Evolutionary conservation across 345 rosid genomes (phyloP).

Genomic region (Eutrema heterophyllum): DNA sequence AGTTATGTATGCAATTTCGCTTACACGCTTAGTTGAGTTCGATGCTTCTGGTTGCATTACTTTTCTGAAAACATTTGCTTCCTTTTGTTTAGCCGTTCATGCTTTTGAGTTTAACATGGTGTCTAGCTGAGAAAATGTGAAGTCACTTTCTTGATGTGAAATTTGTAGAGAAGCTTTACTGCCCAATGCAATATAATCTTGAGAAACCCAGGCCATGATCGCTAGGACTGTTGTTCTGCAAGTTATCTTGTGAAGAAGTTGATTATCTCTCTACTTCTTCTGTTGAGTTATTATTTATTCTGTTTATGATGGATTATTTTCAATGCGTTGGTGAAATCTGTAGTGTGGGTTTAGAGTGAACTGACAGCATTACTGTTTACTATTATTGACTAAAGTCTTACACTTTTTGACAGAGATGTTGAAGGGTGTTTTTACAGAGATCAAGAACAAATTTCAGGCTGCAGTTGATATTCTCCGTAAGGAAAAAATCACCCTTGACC

Average conservation of each 20-base stretch:
- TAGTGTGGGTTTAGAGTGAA: neutral
- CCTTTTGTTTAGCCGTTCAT: neutral
- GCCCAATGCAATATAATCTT: neutral
- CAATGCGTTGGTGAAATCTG: neutral
- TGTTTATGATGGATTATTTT: neutral
- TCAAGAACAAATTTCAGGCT: constrained; percentile 75
- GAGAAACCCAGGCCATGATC: neutral
- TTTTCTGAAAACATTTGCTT: neutral
- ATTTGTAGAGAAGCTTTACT: neutral
- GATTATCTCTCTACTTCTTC: neutral
- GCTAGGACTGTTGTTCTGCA: neutral
- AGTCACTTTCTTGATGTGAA: neutral
- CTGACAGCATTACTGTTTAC: neutral
- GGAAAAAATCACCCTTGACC: constrained; percentile 91
- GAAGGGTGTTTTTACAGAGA: constrained; percentile 82
- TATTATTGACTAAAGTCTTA: neutral
- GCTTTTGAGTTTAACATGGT: neutral
- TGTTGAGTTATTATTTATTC: neutral
- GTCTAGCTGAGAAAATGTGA: neutral
- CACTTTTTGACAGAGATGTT: constrained; percentile 60
- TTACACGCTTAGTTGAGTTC: neutral
- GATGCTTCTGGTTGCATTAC: neutral
- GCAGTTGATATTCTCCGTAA: constrained; percentile 74
- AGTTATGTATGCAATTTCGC: neutral
- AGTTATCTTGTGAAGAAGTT: neutral